Base-by-base conservation (phyloP, 306 rosid genomes). In the Cicer bijugum region DNA sequence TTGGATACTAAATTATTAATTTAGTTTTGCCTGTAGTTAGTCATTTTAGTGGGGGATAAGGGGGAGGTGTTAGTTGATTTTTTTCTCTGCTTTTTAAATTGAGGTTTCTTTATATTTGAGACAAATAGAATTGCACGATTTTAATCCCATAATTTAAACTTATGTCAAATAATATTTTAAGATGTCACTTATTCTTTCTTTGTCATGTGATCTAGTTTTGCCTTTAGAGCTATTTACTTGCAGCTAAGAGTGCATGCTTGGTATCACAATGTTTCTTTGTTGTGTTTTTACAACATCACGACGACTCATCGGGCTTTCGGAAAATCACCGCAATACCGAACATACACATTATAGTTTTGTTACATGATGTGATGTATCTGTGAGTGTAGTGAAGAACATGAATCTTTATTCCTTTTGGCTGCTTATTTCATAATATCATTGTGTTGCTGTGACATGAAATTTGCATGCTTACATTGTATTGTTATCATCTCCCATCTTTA, bases 381-480 rank as follows among this genome's bases (percentile, higher is more conserved):
- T 42, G 47, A 53, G 43, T 43, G 6, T 62, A n/a, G 33, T 17
- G 64, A 48, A 15, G 47, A 59, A 0, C 37, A 33, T 67, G 48
- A 40, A 60, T 81, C 47, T 46, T 35, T 62, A 33, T 20, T 45
- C 17, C 67, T 48, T 50, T 9, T 63, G 63, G 14, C 33, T 8
- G 19, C 50, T 68, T 48, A n/a, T 69, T 67, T 40, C 8, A 68
- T 51, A 20, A 14, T 10, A 39, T 16, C 51, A 12, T 66, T 52
- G 65, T 9, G 7, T n/a, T 33, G 48, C 12, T 68, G 51, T 55
- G 71, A 4, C 55, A 9, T 51, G 68, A 65, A 44, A 60, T 43
- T 37, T 68, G 50, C 61, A 72, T 71, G 39, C 39, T 33, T 40
- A 55, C 19, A 65, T 48, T 64, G 64, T 46, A 9, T 40, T 20